Percentiles rank a stretch among this genome's conserved stretches.
Evolutionary conservation across 768 basidiomycete genomes (phyloP).

Genomic region (Termitomyces sp.): DNA sequence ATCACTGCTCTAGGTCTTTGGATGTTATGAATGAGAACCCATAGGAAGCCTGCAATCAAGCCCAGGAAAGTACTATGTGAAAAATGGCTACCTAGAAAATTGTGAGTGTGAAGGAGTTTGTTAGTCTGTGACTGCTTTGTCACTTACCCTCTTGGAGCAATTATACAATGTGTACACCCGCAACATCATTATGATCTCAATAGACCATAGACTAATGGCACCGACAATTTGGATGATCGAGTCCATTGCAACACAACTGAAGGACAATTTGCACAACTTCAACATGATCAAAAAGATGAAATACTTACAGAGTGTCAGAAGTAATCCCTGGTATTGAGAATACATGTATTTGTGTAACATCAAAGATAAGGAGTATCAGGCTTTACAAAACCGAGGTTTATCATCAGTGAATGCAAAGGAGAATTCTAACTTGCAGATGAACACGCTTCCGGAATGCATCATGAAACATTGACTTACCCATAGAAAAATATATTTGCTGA

Average conservation of each 20-base stretch:
- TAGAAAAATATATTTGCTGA: conserved; percentile 38
- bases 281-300: not conserved
- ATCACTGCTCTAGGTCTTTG: conserved; percentile 32
- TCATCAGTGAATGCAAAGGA: too few species aligned
- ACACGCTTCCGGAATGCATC: not conserved
- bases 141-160: conserved; percentile 34
- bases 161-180: conserved; percentile 40
- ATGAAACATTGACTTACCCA: conserved; percentile 25
- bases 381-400: conserved; percentile 15
- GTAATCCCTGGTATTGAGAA: conserved; percentile 36
- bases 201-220: conserved; percentile 42
- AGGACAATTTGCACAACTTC: not conserved
- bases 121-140: not conserved
- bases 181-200: conserved; percentile 47
- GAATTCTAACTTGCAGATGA: not conserved
- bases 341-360: conserved; percentile 41
- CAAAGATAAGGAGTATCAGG: conserved; percentile 38
- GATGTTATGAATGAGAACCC: conserved; percentile 37
- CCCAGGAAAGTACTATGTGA: conserved; percentile 32
- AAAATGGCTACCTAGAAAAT: conserved; percentile 30
- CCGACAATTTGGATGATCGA: conserved; percentile 39
- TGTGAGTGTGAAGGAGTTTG: too few species aligned
- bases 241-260: conserved; percentile 42
- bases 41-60: conserved; percentile 39
- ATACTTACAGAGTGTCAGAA: conserved; percentile 30